phyloP scores from a whole-genome alignment of 305 asterid genomes.

The Solanum hybrid region DNA sequence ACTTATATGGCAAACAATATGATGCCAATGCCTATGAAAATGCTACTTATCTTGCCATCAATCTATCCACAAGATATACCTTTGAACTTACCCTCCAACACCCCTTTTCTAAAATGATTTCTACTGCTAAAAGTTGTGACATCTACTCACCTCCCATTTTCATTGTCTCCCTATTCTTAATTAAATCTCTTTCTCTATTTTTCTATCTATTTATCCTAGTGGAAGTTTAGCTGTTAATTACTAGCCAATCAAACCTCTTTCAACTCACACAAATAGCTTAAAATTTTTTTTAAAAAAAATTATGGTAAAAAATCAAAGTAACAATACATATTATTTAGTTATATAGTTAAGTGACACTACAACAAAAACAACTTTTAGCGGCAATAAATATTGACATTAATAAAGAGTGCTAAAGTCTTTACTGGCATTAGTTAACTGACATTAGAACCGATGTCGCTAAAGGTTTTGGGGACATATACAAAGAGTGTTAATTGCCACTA shows the following conservation, averaged over 20 bases:
- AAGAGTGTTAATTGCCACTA: no score
- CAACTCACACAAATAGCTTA: not conserved
- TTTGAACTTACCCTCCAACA: conserved; percentile 16
- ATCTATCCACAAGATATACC: conserved; percentile 23
- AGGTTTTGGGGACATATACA: no score
- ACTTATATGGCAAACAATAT: conserved; percentile 76
- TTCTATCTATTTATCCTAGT: not conserved
- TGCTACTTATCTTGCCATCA: conserved; percentile 73
- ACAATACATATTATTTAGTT: not conserved
- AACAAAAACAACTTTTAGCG: no score
- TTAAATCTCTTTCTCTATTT: not conserved
- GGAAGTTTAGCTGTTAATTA: not conserved
- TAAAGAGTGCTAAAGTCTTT: no score
- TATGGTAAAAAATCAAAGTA: not conserved
- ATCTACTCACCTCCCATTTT: conserved; percentile 28
- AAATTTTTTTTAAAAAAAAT: not conserved
- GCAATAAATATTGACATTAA: no score
- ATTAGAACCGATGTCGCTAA: no score
- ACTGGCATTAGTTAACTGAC: no score
- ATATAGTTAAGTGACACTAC: not conserved
- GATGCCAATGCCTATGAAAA: conserved; percentile 37
- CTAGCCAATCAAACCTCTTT: not conserved
- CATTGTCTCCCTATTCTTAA: conserved; percentile 14
- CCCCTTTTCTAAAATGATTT: conserved; percentile 53
- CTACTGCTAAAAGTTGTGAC: conserved; percentile 59